Percentiles rank a stretch among this genome's conserved stretches.
Conservation (phyloP, 2,329 filamentous ascomycete genomes). For the Thielaviopsis cerberus region DNA sequence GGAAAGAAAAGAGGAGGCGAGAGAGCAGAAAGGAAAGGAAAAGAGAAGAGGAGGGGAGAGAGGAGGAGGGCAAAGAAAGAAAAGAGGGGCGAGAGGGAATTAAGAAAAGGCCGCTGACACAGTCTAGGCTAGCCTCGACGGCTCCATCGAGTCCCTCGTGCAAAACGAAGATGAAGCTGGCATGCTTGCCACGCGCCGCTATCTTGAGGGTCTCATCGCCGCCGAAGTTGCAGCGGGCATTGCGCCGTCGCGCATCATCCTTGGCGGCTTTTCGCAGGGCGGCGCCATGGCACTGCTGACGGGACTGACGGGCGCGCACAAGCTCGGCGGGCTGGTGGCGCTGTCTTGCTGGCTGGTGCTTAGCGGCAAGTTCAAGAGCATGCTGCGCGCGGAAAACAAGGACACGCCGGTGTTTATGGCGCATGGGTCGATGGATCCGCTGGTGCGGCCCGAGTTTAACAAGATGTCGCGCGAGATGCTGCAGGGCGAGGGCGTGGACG, state of each 20-base stretch:
- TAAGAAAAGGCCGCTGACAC: constrained; percentile 5
- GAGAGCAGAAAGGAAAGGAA: too few relatives aligned
- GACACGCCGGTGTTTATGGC: constrained; percentile 75
- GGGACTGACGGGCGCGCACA: constrained; percentile 53
- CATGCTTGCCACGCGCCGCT: constrained; percentile 52
- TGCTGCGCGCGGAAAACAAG: constrained; percentile 28
- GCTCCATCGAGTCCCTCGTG: constrained; percentile 17
- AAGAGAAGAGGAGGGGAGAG: background rate
- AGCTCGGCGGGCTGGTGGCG: constrained; percentile 74
- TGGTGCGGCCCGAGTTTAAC: constrained; percentile 55
- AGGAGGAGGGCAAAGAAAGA: background rate
- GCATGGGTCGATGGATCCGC: constrained; percentile 60
- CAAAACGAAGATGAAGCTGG: constrained; percentile 48
- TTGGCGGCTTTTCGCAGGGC: constrained; percentile 75
- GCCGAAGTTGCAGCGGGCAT: constrained; percentile 67
- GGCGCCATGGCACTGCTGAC: constrained; percentile 72
- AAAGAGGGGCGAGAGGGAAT: background rate
- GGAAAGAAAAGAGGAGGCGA: background rate
- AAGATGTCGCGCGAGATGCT: constrained; percentile 47
- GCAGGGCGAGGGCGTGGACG: constrained; percentile 49
- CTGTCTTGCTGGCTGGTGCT: constrained; percentile 69
- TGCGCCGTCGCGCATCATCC: constrained; percentile 60
- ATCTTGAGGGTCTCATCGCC: constrained; percentile 64
- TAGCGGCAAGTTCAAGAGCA: constrained; percentile 25
- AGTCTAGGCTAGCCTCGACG: constrained; percentile 17